Evolutionary conservation across 2,329 filamentous ascomycete species (phyloP).

Genomic region (Fusarium metavorans): DNA sequence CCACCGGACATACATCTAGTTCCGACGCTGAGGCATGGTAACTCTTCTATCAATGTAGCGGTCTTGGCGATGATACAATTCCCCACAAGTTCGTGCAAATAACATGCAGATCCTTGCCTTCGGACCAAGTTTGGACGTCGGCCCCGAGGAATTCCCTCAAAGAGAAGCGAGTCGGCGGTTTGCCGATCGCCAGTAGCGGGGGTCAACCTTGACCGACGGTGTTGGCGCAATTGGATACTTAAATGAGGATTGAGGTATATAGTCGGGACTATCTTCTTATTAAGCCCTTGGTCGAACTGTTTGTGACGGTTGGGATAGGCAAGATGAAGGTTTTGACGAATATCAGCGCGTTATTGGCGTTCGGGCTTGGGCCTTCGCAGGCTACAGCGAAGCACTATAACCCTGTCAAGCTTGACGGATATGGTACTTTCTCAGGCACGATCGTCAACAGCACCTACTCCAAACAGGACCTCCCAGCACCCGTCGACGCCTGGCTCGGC

Average conservation of each 20-base stretch:
- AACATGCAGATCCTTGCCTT: neutral
- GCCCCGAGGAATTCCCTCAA: neutral
- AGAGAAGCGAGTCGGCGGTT: neutral
- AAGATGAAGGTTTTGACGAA: slow-evolving; percentile 31
- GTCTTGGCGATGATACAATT: slow-evolving; percentile 18
- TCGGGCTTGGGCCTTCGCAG: slow-evolving; percentile 19
- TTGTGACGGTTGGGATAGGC: neutral
- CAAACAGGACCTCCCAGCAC: slow-evolving; percentile 11
- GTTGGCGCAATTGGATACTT: neutral
- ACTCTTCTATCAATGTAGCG: neutral
- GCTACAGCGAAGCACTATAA: slow-evolving; percentile 6
- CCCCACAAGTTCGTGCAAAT: slow-evolving; percentile 5
- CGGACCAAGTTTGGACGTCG: neutral
- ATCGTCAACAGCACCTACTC: slow-evolving; percentile 32
- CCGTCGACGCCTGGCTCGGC: slow-evolving; percentile 61
- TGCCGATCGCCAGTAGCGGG: neutral
- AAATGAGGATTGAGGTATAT: slow-evolving; percentile 9
- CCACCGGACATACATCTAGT: slow-evolving; percentile 13
- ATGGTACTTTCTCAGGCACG: slow-evolving; percentile 37
- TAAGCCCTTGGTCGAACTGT: fast-evolving
- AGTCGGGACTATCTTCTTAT: neutral
- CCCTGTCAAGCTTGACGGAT: slow-evolving; percentile 28
- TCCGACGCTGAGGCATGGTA: neutral
- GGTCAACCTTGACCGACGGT: neutral
- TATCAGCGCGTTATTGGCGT: slow-evolving; percentile 25